phyloP scores from a whole-genome alignment of 1,284 basidiomycete species.

The Papiliotrema nemorosa region DNA sequence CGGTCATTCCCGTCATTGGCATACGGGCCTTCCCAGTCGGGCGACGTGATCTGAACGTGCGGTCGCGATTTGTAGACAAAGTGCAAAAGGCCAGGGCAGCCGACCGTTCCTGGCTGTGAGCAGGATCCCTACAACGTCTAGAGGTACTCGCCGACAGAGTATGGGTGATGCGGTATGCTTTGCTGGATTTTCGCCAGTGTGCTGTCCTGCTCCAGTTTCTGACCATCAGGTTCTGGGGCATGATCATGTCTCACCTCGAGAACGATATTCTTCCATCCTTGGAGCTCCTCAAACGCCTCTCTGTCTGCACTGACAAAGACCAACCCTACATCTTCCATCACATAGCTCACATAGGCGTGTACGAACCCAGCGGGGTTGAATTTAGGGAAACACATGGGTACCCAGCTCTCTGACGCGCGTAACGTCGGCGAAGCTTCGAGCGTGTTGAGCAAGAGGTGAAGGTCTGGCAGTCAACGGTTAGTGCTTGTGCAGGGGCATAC shows the following conservation, averaged over 20 bases:
- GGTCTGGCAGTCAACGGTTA: slow-evolving; percentile 55
- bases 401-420: slow-evolving; percentile 80
- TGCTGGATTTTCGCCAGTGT: slow-evolving; percentile 51
- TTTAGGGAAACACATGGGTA: slow-evolving; percentile 93
- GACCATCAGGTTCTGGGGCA: slow-evolving; percentile 3
- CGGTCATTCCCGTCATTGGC: slow-evolving; percentile 49
- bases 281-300: slow-evolving; percentile 52
- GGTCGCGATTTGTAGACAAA: slow-evolving; percentile 89
- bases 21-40: slow-evolving; percentile 79
- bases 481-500: slow-evolving; percentile 49
- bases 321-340: slow-evolving; percentile 50
- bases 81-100: slow-evolving; percentile 83
- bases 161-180: slow-evolving; percentile 37
- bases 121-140: background rate
- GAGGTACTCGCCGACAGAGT: slow-evolving; percentile 40
- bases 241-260: slow-evolving; percentile 53
- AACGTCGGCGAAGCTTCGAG: slow-evolving; percentile 61
- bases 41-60: slow-evolving; percentile 82
- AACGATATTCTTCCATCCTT: slow-evolving; percentile 67
- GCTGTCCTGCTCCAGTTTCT: slow-evolving; percentile 64
- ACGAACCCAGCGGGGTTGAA: slow-evolving; percentile 89
- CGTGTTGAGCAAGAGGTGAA: slow-evolving; percentile 80
- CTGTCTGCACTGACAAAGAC: slow-evolving; percentile 51
- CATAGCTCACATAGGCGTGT: slow-evolving; percentile 84
- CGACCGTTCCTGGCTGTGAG: slow-evolving; percentile 56